Percentiles rank a stretch among this genome's conserved stretches.
These are phyloP conservation scores for Aspergillus panamensis DNA, from an alignment of 495 filamentous ascomycete genomes.

Conservation along the genomic window DNA sequence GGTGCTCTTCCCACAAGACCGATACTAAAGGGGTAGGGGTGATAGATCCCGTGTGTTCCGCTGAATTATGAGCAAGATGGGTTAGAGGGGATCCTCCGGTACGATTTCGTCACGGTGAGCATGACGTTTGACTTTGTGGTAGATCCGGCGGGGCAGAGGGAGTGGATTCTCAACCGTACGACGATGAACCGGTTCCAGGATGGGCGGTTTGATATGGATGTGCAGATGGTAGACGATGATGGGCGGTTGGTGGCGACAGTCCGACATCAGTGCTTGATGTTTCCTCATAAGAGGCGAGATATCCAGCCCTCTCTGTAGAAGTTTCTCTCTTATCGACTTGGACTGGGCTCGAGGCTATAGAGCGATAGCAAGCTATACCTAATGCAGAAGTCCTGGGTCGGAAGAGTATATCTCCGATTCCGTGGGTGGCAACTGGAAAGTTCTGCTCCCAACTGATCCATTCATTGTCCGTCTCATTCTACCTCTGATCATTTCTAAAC, in stretches of 20 bases:
- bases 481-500: too few relatives aligned
- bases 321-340: too few relatives aligned
- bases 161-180: neutral
- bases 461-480: too few relatives aligned
- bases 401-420: too few relatives aligned
- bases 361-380: too few relatives aligned
- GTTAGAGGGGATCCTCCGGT: neutral
- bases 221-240: neutral
- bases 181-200: neutral
- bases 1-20: too few relatives aligned
- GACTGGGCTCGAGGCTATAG: too few relatives aligned
- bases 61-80: neutral
- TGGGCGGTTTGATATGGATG: neutral
- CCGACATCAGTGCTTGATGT: neutral
- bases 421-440: too few relatives aligned
- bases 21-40: too few relatives aligned
- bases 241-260: neutral
- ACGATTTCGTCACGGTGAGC: neutral
- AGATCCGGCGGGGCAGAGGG: neutral
- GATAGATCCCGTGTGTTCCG: neutral
- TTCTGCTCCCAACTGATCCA: too few relatives aligned
- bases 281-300: neutral
- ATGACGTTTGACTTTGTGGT: neutral
- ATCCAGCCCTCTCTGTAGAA: too few relatives aligned
- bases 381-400: too few relatives aligned